Evolutionary conservation across 345 rosid species (phyloP).

Genomic region (Mercurialis annua): DNA sequence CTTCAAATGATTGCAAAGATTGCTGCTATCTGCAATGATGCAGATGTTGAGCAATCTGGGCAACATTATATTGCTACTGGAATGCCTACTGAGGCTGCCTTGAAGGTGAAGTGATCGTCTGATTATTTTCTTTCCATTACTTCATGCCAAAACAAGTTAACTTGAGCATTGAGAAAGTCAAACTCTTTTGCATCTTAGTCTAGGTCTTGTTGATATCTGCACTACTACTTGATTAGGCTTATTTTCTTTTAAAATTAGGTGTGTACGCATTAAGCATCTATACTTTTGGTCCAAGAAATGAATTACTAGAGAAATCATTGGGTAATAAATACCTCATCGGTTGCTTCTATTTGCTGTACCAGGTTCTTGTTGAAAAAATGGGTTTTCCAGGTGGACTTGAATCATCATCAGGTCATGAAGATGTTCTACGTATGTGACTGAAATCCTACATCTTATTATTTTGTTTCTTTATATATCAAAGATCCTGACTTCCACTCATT

Average conservation of each 20-base stretch:
- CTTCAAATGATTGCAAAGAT: constrained; percentile 87
- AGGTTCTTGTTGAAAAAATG: constrained; percentile 98
- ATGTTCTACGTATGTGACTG: constrained; percentile 48
- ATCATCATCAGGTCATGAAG: constrained; percentile 37
- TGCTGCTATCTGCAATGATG: constrained; percentile 88
- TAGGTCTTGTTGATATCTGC: not conserved
- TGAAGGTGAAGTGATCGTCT: constrained; percentile 54
- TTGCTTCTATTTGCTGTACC: constrained; percentile 14
- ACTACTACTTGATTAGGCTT: not conserved
- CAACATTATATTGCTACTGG: constrained; percentile 63
- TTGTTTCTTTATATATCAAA: not conserved
- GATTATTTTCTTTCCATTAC: not conserved
- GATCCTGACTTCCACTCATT: not conserved
- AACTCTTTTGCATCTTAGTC: not conserved
- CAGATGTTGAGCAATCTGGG: constrained; percentile 67
- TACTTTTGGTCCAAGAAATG: constrained; percentile 15
- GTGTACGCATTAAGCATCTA: not conserved
- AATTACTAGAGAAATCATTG: constrained; percentile 4
- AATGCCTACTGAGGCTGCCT: constrained; percentile 95
- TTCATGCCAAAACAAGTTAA: not conserved
- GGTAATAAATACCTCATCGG: not conserved
- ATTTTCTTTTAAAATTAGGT: not conserved
- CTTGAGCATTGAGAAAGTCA: not conserved
- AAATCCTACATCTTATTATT: constrained; percentile 4
- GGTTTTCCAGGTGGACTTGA: constrained; percentile 59